Percentiles rank a stretch among this genome's conserved stretches.
phyloP scores from a whole-genome alignment of 2,329 filamentous ascomycete species.

The Plectosphaerella plurivora region DNA sequence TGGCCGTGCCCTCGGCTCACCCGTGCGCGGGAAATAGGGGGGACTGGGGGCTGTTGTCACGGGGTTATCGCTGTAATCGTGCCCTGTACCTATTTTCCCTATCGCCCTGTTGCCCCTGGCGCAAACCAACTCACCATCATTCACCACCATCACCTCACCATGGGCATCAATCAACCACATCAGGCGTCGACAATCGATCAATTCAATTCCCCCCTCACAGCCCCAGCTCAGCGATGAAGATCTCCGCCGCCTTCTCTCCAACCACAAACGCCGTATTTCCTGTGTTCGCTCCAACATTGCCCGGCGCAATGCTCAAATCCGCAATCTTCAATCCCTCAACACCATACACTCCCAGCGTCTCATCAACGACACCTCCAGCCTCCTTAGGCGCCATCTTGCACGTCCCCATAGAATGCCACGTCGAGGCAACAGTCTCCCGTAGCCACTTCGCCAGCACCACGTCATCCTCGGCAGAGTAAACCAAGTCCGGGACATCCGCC shows the following conservation, averaged over 20 bases:
- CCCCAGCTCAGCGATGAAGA: slow-evolving; percentile 21
- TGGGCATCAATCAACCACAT: no score
- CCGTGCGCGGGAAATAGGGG: no score
- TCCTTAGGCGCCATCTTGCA: slow-evolving; percentile 36
- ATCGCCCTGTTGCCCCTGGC: no score
- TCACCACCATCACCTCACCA: no score
- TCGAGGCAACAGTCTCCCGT: slow-evolving; percentile 29
- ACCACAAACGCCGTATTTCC: slow-evolving; percentile 37
- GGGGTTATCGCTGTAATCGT: no score
- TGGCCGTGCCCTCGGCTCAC: no score
- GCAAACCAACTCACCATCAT: no score
- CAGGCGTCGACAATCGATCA: no score
- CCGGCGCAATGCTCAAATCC: slow-evolving; percentile 28
- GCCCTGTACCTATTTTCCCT: no score
- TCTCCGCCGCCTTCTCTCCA: slow-evolving; percentile 34
- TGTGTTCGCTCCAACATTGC: slow-evolving; percentile 40
- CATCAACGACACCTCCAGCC: slow-evolving; percentile 34
- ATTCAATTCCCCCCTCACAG: background rate
- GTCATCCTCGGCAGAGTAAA: slow-evolving; percentile 44
- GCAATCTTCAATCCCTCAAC: slow-evolving; percentile 29
- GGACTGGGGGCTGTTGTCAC: no score
- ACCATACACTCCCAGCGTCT: slow-evolving; percentile 33
- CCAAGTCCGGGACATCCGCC: slow-evolving; percentile 31
- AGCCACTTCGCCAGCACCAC: slow-evolving; percentile 38
- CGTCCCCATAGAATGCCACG: slow-evolving; percentile 39